Percentiles rank a stretch among this genome's conserved stretches.
These are phyloP conservation scores for Emericellopsis atlantica DNA, from an alignment of 2,329 filamentous ascomycete genomes.

Conservation along the genomic window DNA sequence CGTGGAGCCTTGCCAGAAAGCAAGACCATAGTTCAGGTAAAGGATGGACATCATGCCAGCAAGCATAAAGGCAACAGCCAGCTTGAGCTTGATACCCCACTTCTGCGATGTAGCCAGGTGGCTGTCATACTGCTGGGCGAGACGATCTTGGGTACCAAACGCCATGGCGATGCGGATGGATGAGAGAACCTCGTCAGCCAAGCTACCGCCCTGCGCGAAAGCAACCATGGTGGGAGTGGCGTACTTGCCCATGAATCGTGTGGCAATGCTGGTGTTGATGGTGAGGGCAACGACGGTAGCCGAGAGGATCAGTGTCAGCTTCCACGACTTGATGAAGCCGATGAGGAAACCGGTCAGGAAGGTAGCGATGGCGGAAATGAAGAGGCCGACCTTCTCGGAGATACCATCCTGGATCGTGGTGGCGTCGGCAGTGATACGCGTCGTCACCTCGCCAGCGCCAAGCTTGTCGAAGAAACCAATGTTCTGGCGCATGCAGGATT, in stretches of 20 bases:
- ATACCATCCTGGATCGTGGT: constrained; percentile 91
- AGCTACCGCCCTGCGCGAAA: constrained; percentile 73
- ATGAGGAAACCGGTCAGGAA: constrained; percentile 87
- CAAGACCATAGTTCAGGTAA: constrained; percentile 76
- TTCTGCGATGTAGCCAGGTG: constrained; percentile 36
- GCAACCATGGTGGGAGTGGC: constrained; percentile 67
- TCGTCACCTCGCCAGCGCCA: constrained; percentile 86
- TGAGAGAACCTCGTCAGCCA: constrained; percentile 54
- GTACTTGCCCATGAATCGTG: constrained; percentile 65
- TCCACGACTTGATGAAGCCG: constrained; percentile 85
- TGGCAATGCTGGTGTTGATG: constrained; percentile 63
- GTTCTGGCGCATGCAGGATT: constrained; percentile 75
- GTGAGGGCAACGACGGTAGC: constrained; percentile 64
- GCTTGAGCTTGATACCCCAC: constrained; percentile 60
- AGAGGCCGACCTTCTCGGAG: constrained; percentile 76
- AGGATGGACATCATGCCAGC: constrained; percentile 73
- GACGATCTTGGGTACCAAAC: constrained; percentile 84
- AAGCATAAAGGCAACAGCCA: constrained; percentile 62
- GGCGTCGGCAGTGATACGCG: constrained; percentile 85
- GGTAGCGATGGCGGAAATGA: constrained; percentile 62
- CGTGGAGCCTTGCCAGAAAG: constrained; percentile 75
- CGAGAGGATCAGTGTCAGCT: constrained; percentile 75
- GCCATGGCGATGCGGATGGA: constrained; percentile 87
- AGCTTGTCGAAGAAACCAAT: constrained; percentile 90
- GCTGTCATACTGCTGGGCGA: constrained; percentile 73